Conservation (phyloP, 768 basidiomycete species). For the Austroboletus festivus region DNA sequence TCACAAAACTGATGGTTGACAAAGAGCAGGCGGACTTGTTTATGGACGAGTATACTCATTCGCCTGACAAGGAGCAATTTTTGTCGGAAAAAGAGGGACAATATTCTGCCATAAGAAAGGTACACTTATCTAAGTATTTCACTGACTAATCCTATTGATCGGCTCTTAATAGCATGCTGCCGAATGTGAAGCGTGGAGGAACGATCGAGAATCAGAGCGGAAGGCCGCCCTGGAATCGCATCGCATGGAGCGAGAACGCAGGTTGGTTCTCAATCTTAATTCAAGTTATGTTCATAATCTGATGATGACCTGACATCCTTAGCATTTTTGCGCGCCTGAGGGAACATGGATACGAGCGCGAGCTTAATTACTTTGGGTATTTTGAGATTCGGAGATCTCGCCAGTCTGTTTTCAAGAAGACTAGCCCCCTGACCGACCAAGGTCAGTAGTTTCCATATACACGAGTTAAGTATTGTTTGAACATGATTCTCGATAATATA, state of each 20-base stretch:
- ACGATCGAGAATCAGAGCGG: neutral
- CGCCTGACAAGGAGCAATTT: slow-evolving; percentile 2
- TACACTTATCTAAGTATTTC: neutral
- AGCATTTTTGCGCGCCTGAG: slow-evolving; percentile 13
- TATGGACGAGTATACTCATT: slow-evolving; percentile 5
- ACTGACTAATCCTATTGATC: neutral
- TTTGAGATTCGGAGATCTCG: neutral
- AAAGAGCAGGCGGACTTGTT: slow-evolving; percentile 7
- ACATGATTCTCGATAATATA: neutral
- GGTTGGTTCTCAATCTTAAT: neutral
- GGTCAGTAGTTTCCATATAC: neutral
- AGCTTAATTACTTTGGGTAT: neutral
- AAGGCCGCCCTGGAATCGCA: neutral
- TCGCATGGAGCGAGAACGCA: neutral
- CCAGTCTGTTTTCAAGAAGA: neutral
- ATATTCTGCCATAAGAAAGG: neutral
- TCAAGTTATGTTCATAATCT: neutral
- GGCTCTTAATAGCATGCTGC: neutral
- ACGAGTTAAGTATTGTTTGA: neutral
- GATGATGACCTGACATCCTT: neutral
- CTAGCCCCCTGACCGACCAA: slow-evolving; percentile 8
- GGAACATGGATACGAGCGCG: slow-evolving; percentile 2
- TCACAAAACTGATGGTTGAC: too few species aligned
- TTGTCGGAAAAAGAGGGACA: neutral
- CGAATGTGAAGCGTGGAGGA: slow-evolving; percentile 6